Base-by-base conservation (phyloP, 352 stramenopile genomes). In the Globisporangium paroecandrum region DNA sequence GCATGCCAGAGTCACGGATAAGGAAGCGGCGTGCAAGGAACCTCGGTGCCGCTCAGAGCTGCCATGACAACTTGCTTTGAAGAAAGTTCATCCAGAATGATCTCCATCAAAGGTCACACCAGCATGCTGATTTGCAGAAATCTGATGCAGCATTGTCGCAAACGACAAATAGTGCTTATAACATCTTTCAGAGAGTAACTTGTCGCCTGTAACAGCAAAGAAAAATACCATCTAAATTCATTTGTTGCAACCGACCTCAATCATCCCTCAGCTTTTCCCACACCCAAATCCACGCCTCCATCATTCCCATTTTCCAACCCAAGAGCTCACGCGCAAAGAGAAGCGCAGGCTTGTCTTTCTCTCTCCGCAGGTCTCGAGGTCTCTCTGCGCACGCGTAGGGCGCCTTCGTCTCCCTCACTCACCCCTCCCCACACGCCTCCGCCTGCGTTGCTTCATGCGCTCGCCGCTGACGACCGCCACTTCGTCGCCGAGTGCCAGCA, bases 381-480 rank as follows among this genome's bases (percentile, higher is more conserved):
- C 49, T 56, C 49, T 56, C 49, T 56, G 51, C 51, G 51, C 51
- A n/a, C 51, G 6, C 13, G 4, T n/a, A 58, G 54, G 36, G 51
- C 22, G 5, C 15, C 54, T 38, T 5, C 54, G 18, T 20, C 25
- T 12, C 54, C 13, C 25, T 20, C 25, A 4, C 54, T 41, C 54
- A 6, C 25, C 1, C 54, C 20, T 13, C 24, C 9, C 5, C 53
- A 49, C 41, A 49, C 41, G 15, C 54, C 13, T 3, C 24, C 13
- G 59, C 38, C 2, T 36, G 38, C 56, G 56, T 34, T 53, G 55
- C 64, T 69, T 61, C 64, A 69, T 69, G 64, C 46, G 58, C 64
- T 69, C 64, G 6, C 47, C 64, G 55, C 32, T 58, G 22, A 24
- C 47, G 6, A 6, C 38, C 63, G 27, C 41, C 27, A 60, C 22